Conservation (phyloP, 2,329 filamentous ascomycete species). For the Orbilia quercus region DNA sequence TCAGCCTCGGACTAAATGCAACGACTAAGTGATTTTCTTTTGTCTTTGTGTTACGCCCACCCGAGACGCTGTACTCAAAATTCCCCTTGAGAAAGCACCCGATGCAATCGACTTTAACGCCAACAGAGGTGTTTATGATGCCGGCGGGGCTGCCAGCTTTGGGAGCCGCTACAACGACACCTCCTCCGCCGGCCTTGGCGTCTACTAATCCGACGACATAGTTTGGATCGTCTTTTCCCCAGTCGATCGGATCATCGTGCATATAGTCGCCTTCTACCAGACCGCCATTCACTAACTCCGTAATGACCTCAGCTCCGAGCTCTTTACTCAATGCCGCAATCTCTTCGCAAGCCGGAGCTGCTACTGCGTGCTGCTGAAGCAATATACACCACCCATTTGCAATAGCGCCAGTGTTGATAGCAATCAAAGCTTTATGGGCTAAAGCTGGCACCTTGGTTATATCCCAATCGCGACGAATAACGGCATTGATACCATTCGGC, state of each 20-base stretch:
- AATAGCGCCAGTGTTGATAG: neutral
- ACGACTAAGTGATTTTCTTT: conserved; percentile 9
- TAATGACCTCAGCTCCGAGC: conserved; percentile 5
- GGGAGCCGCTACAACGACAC: neutral
- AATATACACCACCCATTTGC: neutral
- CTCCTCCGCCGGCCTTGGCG: neutral
- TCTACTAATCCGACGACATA: neutral
- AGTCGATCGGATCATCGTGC: neutral
- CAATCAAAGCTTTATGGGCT: neutral
- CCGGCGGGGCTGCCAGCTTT: neutral
- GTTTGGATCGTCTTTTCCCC: conserved; percentile 20
- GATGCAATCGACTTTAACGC: conserved; percentile 5
- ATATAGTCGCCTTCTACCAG: neutral
- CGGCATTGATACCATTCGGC: too few species aligned
- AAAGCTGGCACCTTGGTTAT: neutral
- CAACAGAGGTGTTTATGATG: too few species aligned
- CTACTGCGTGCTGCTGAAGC: neutral
- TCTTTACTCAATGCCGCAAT: neutral
- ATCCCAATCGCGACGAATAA: neutral
- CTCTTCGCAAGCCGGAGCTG: neutral
- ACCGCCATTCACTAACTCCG: conserved; percentile 4
- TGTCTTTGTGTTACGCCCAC: conserved; percentile 17
- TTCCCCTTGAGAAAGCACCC: conserved; percentile 26
- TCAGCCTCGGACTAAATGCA: conserved; percentile 18
- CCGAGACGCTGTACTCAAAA: conserved; percentile 13